Evolutionary conservation across 192 early-diverging fungal species (phyloP), one percentile per base, ranked within the genome.

Genomic region (Borealophlyctis nickersoniae): DNA sequence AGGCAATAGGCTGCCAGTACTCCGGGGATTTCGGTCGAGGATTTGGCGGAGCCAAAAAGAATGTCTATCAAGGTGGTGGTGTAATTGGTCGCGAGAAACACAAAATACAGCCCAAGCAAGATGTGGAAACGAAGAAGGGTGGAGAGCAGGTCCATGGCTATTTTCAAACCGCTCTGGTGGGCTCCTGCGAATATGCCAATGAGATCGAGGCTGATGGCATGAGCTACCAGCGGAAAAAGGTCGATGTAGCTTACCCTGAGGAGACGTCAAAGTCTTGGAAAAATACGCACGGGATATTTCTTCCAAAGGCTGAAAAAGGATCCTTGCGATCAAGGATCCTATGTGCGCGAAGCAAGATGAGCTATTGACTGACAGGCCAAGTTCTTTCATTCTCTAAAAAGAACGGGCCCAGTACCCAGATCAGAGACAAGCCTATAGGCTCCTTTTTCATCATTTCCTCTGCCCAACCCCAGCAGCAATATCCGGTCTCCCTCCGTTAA

Each of bases 401-500:
- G n/a, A n/a, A n/a, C n/a, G n/a, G n/a, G n/a, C n/a, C n/a, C 19
- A 5, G 16, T 29, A 72, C 71, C 75, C 27, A 74, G 39, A 64
- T 74, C 67, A 1, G 57, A 63, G 4, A 78, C 76, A 16, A 72
- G 23, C 36, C 39, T 54, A 54, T 78, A 78, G 2, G 49, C 58
- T 14, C 76, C 69, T 32, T 74, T 73, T 23, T 70, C 55, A 28
- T 66, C 68, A 39, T 53, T 59, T 26, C 34, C 19, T 7, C 34
- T 54, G 24, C 70, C 66, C 32, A 60, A 58, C 61, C 48, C 59
- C 2, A 60, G 57, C 24, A 72, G 81, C n/a, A 93, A 63, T 78
- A 99, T 89, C 67, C 92, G 93, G 73, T 99, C 96, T n/a, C 94
- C 96, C 73, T 95, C 92, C 2, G 96, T 97, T 30, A 99, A 68